phyloP scores from a whole-genome alignment of 2,329 filamentous ascomycete genomes.

The Bipolaris zeicola region DNA sequence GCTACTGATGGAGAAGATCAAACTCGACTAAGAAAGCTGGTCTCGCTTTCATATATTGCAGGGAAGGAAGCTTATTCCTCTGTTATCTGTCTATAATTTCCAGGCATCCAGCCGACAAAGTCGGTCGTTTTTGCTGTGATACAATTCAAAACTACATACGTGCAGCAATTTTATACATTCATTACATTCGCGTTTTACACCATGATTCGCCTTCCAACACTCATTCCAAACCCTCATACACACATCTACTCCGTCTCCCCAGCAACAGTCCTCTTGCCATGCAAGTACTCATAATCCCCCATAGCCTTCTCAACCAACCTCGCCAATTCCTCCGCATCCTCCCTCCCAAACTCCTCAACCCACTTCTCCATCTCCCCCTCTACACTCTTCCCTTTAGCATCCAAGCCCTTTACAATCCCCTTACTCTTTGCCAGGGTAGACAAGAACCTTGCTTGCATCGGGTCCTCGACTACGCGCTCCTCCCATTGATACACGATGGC shows the following conservation, averaged over 20 bases:
- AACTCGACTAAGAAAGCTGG: too few relatives aligned
- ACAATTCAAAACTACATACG: too few relatives aligned
- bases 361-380: constrained; percentile 19
- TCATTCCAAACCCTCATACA: not conserved
- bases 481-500: constrained; percentile 23
- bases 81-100: too few relatives aligned
- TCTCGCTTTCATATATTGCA: too few relatives aligned
- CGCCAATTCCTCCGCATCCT: constrained; percentile 9
- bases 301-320: constrained; percentile 13
- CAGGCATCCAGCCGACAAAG: too few relatives aligned
- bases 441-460: constrained; percentile 9
- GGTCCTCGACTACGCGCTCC: constrained; percentile 3
- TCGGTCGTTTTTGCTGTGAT: too few relatives aligned
- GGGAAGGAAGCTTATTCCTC: too few relatives aligned
- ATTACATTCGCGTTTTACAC: too few relatives aligned
- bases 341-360: constrained; percentile 17
- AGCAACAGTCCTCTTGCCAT: not conserved
- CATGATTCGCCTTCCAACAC: too few relatives aligned
- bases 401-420: constrained; percentile 16
- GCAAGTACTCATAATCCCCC: constrained; percentile 22
- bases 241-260: not conserved
- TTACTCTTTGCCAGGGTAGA: constrained; percentile 13
- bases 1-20: too few relatives aligned
- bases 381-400: constrained; percentile 8
- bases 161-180: too few relatives aligned